Evolutionary conservation across 2,329 filamentous ascomycete species (phyloP).

Genomic region (Eutypella sp.): DNA sequence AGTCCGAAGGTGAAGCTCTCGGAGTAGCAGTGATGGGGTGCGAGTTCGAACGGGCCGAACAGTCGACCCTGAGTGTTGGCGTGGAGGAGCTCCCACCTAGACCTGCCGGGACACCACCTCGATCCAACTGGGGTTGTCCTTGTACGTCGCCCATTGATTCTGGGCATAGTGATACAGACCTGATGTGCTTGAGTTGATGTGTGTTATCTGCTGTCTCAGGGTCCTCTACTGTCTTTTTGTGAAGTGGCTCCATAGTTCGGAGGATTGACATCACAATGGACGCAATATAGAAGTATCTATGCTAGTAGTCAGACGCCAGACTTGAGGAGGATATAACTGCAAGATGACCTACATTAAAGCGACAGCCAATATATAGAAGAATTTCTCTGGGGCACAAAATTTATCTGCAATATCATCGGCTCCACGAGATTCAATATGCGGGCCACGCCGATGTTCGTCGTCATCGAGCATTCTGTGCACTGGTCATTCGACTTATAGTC

Average conservation of each 20-base stretch:
- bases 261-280: slow-evolving; percentile 24
- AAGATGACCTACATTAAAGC: slow-evolving; percentile 24
- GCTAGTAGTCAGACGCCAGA: slow-evolving; percentile 3
- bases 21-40: not conserved
- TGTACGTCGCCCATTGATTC: slow-evolving; percentile 2
- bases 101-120: slow-evolving; percentile 6
- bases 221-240: slow-evolving; percentile 20
- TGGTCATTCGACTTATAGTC: no score
- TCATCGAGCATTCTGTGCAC: no score
- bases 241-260: slow-evolving; percentile 25
- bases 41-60: slow-evolving; percentile 2
- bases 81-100: slow-evolving; percentile 3
- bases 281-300: slow-evolving; percentile 24
- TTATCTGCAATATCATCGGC: no score
- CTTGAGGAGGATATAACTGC: not conserved
- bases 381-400: no score
- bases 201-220: slow-evolving; percentile 12
- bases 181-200: slow-evolving; percentile 7
- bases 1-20: not conserved
- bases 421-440: no score
- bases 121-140: slow-evolving; percentile 1
- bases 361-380: slow-evolving; percentile 24
- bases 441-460: no score
- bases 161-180: slow-evolving; percentile 5
- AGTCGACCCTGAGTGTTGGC: slow-evolving; percentile 3